Conservation (phyloP, 192 early-diverging fungal species). For the Entophlyctis luteolus region DNA sequence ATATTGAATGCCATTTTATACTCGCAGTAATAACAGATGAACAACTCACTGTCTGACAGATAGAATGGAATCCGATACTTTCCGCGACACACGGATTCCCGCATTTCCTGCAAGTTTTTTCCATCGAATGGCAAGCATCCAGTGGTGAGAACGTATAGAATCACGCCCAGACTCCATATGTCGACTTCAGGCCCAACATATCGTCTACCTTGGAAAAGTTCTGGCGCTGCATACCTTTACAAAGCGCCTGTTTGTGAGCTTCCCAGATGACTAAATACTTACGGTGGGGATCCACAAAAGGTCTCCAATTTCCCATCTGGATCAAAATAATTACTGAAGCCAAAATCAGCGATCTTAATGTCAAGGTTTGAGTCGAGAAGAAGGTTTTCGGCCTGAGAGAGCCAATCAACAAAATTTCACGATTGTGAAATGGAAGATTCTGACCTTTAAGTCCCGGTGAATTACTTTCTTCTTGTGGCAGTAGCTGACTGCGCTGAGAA, state of each 20-base stretch:
- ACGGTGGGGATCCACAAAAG: conserved; percentile 63
- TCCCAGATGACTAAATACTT: conserved; percentile 1
- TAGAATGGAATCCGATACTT: conserved; percentile 66
- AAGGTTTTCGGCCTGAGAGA: conserved; percentile 53
- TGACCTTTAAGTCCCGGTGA: conserved; percentile 34
- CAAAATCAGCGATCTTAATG: conserved; percentile 63
- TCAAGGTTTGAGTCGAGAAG: conserved; percentile 56
- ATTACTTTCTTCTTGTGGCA: conserved; percentile 64
- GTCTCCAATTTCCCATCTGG: conserved; percentile 63
- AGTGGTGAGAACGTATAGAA: conserved; percentile 91
- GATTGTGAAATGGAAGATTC: conserved; percentile 33
- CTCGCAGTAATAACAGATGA: neutral
- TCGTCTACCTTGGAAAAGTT: conserved; percentile 68
- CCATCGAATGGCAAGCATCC: conserved; percentile 97
- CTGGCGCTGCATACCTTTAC: conserved; percentile 60
- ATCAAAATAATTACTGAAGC: conserved; percentile 57
- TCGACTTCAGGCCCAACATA: conserved; percentile 98
- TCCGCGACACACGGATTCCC: conserved; percentile 57
- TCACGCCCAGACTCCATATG: conserved; percentile 96
- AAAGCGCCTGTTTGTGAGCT: neutral
- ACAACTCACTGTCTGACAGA: conserved; percentile 29
- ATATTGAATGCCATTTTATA: neutral
- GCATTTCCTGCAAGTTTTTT: conserved; percentile 79
- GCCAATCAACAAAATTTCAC: neutral
- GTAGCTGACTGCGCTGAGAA: conserved; percentile 58